Percentiles rank a stretch among this genome's conserved stretches.
phyloP scores from a whole-genome alignment of 306 rosid genomes.

The Citrullus mucosospermus region DNA sequence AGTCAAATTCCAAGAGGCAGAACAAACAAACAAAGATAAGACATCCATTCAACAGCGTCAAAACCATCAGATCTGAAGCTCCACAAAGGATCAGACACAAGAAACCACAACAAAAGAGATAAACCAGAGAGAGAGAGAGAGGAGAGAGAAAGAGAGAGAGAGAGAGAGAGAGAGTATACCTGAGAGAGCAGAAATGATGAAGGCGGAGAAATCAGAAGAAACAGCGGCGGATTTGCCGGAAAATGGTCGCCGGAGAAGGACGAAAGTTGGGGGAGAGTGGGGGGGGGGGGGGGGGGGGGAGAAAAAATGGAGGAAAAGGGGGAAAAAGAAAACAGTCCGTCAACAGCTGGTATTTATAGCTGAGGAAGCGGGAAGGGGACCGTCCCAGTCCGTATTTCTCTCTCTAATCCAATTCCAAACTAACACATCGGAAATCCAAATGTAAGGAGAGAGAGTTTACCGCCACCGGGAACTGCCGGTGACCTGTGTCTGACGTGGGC shows the following conservation, averaged over 20 bases:
- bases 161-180: neutral
- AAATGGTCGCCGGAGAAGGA: neutral
- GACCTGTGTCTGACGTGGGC: neutral
- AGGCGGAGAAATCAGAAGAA: neutral
- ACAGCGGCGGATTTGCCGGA: neutral
- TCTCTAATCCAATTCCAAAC: conserved; percentile 3
- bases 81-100: neutral
- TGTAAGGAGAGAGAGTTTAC: neutral
- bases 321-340: neutral
- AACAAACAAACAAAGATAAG: neutral
- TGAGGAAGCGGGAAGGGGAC: conserved; percentile 2
- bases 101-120: neutral
- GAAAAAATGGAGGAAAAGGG: neutral
- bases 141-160: neutral
- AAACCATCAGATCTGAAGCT: conserved; percentile 10
- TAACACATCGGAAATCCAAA: neutral
- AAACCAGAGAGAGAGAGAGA: neutral
- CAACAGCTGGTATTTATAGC: conserved; percentile 9
- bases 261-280: neutral
- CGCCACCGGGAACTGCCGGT: conserved; percentile 4
- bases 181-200: conserved; percentile 4
- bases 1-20: neutral
- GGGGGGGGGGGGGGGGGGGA: neutral
- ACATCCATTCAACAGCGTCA: neutral
- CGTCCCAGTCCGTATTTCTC: conserved; percentile 2